Evolutionary conservation across 495 filamentous ascomycete genomes (phyloP), one percentile per base, ranked within the genome.

Genomic region (Podospora sp.): DNA sequence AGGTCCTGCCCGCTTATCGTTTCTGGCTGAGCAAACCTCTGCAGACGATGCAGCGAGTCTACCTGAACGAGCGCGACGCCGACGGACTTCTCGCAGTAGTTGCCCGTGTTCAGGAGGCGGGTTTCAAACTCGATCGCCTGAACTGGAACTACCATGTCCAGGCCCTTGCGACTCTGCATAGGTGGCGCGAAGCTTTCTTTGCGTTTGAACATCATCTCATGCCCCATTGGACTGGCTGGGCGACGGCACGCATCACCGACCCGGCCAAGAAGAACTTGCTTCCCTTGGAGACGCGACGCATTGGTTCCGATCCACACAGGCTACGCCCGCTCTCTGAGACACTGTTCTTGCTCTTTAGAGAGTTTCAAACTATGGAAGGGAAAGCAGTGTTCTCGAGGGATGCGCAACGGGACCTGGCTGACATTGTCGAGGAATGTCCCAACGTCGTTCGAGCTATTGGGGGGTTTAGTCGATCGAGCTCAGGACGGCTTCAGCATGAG

Each of bases 201-300:
- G 69, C 87, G 22, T 93, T 90, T 78, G 93, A 97, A 77, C 68
- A 78, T 14, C 83, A 87, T 35, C 87, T 97, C 64, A 93, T 94
- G 86, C 85, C 85, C 6, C 80, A 85, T 52, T 96, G 91, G 84
- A 82, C 82, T 2, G 91, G 91, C 22, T 97, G 93, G 93, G 14
- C 46, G n/a, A 11, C 62, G 1, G 71, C 70, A 27, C 77, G 57
- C 57, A 29, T 76, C 7, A 50, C 14, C 6, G 65, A 29, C 21
- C 64, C 69, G 22, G 62, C 65, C 25, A 20, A 66, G 49, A 68
- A 68, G 63, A 68, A 62, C 62, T 59, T 66, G 25, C 59, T 82
- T 20, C 72, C 81, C 16, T 73, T 81, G 9, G 76, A 79, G 58
- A 27, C 69, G 46, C 77, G 79, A n/a, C 72, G 77, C 29, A 66